Conservation (phyloP, 2,329 filamentous ascomycete genomes). For the Penicillium sp. region DNA sequence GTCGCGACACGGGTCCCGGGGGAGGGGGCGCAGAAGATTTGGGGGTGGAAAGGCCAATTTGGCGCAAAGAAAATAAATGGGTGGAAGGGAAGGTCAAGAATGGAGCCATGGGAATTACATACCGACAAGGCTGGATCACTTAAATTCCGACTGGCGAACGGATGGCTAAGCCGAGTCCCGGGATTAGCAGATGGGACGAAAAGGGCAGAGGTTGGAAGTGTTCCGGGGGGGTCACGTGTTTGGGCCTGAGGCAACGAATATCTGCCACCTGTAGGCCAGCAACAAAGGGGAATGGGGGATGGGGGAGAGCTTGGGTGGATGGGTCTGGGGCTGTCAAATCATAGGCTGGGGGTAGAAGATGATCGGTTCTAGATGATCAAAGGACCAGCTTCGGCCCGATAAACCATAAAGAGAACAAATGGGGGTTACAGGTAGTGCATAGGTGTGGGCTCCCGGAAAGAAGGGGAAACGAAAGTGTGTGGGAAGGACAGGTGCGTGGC, state of each 20-base stretch:
- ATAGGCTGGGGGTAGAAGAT: not conserved
- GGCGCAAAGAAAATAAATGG: not conserved
- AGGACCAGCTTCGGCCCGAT: conserved; percentile 9
- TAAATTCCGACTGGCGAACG: conserved; percentile 40
- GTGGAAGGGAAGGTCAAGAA: not conserved
- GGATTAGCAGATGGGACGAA: conserved; percentile 29
- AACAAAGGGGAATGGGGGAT: not conserved
- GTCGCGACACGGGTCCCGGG: conserved; percentile 23
- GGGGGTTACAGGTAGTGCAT: conserved; percentile 10
- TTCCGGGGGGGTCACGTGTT: conserved; percentile 24
- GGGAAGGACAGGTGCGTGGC: conserved; percentile 20
- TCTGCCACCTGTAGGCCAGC: not conserved
- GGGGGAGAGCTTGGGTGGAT: not conserved
- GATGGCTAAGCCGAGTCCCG: conserved; percentile 39
- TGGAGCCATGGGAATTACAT: conserved; percentile 30
- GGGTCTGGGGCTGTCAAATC: conserved; percentile 4
- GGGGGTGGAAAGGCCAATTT: not conserved
- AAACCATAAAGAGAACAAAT: conserved; percentile 11
- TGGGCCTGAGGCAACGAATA: conserved; percentile 20
- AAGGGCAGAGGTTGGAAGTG: conserved; percentile 32
- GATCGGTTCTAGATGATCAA: conserved; percentile 10
- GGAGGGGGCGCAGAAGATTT: not conserved
- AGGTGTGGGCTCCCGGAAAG: conserved; percentile 12
- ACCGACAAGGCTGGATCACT: conserved; percentile 45
- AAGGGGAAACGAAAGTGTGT: not conserved